Conservation (phyloP, 2,329 filamentous ascomycete genomes). For the Harringtonia aguacate region DNA sequence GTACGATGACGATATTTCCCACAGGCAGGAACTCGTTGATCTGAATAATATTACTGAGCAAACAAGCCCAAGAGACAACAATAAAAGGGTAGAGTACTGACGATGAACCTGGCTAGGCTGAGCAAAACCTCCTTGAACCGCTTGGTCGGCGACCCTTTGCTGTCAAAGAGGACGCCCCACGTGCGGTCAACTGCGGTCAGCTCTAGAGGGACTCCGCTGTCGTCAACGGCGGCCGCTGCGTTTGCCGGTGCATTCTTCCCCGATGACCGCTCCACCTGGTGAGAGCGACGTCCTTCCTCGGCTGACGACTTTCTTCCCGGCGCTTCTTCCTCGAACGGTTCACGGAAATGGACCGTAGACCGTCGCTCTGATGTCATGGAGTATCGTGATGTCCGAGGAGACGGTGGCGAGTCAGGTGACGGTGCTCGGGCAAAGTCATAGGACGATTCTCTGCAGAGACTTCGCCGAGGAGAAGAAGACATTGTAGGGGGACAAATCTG, state of each 20-base stretch:
- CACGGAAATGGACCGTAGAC: slow-evolving; percentile 1
- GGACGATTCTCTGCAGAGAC: neutral
- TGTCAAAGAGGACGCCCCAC: slow-evolving; percentile 68
- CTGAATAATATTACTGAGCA: slow-evolving; percentile 31
- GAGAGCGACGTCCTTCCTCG: too few species aligned
- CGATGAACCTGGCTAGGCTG: slow-evolving; percentile 64
- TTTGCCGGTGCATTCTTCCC: too few species aligned
- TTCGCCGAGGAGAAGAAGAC: neutral
- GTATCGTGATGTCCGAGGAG: neutral
- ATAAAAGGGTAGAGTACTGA: slow-evolving; percentile 26
- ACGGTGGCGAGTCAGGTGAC: neutral
- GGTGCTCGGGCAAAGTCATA: neutral
- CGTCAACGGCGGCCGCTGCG: neutral
- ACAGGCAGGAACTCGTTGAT: slow-evolving; percentile 60
- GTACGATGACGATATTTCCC: slow-evolving; percentile 60
- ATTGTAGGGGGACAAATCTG: neutral
- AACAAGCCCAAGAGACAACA: slow-evolving; percentile 7
- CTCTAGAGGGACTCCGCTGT: neutral
- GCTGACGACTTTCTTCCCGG: neutral
- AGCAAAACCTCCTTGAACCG: slow-evolving; percentile 61
- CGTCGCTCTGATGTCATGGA: neutral
- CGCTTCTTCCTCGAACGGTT: neutral
- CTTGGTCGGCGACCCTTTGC: slow-evolving; percentile 53
- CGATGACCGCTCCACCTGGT: too few species aligned
- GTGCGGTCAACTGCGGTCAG: slow-evolving; percentile 9